phyloP scores from a whole-genome alignment of 352 stramenopile species.

The Pythium pyrilobum region DNA sequence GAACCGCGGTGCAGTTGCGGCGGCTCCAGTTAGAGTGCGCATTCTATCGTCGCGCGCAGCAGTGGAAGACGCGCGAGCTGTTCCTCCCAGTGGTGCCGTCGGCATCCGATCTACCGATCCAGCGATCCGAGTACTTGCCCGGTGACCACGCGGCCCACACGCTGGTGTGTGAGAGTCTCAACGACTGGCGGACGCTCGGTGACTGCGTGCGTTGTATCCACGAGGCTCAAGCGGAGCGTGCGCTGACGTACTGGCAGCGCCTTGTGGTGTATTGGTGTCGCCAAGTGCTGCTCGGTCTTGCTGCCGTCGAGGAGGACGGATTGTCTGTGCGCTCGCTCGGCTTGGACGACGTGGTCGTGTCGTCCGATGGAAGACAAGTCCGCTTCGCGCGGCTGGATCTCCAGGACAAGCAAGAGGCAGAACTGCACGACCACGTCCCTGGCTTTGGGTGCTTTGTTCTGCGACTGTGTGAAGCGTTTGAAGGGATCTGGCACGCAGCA shows the following conservation, averaged over 20 bases:
- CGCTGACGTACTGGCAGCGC: constrained; percentile 18
- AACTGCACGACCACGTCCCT: too few relatives aligned
- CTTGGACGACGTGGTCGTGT: constrained; percentile 26
- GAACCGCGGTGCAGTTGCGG: background rate
- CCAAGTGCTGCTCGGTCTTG: constrained; percentile 26
- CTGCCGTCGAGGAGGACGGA: constrained; percentile 25
- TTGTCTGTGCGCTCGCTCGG: constrained; percentile 15
- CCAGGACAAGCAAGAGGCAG: background rate
- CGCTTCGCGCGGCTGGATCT: constrained; percentile 20
- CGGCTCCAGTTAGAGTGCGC: background rate
- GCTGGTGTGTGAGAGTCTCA: constrained; percentile 29
- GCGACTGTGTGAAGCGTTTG: background rate
- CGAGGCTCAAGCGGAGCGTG: background rate
- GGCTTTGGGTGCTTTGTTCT: constrained; percentile 15
- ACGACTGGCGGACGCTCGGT: constrained; percentile 20
- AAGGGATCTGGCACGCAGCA: too few relatives aligned
- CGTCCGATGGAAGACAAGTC: constrained; percentile 20
- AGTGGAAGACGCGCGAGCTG: constrained; percentile 10
- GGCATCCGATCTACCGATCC: background rate
- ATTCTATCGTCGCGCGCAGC: constrained; percentile 11
- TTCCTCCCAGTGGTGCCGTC: constrained; percentile 14
- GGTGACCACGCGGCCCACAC: background rate
- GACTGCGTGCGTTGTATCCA: constrained; percentile 20
- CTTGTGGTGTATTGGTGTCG: constrained; percentile 29
- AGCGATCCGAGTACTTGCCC: constrained; percentile 1